Evolutionary conservation across 352 stramenopile species (phyloP).

Genomic region (Paralagenidium karlingii): DNA sequence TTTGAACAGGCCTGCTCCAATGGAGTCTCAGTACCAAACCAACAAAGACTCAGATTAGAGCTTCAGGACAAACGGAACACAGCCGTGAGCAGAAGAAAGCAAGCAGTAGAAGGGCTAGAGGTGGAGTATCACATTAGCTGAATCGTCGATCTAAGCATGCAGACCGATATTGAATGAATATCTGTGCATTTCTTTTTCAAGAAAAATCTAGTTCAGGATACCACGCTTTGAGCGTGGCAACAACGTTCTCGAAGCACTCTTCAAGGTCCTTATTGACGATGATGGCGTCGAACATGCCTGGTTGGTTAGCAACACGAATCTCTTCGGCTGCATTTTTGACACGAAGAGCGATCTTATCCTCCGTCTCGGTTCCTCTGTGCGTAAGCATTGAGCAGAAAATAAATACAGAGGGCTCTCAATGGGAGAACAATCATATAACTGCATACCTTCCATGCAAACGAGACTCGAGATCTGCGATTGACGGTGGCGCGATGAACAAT

Average conservation of each 20-base stretch:
- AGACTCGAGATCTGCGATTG: constrained; percentile 89
- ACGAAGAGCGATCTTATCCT: constrained; percentile 91
- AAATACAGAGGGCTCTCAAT: background rate
- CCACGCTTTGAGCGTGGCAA: constrained; percentile 54
- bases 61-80: too few species aligned
- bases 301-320: constrained; percentile 80
- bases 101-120: too few species aligned
- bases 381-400: background rate
- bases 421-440: constrained; percentile 4
- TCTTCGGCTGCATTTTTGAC: constrained; percentile 90
- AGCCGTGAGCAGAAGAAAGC: too few species aligned
- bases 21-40: too few species aligned
- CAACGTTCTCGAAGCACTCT: constrained; percentile 58
- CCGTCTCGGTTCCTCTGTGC: constrained; percentile 92
- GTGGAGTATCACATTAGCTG: too few species aligned
- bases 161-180: too few species aligned
- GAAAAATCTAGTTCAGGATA: constrained; percentile 59
- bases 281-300: constrained; percentile 80
- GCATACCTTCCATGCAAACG: constrained; percentile 90
- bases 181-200: too few species aligned
- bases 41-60: too few species aligned
- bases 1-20: too few species aligned
- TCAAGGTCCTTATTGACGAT: constrained; percentile 85
- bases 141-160: too few species aligned
- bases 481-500: constrained; percentile 95